Evolutionary conservation across 805 yeast species (phyloP), one percentile per base, ranked within the genome.

Genomic region (Cyberlindnera veronae): DNA sequence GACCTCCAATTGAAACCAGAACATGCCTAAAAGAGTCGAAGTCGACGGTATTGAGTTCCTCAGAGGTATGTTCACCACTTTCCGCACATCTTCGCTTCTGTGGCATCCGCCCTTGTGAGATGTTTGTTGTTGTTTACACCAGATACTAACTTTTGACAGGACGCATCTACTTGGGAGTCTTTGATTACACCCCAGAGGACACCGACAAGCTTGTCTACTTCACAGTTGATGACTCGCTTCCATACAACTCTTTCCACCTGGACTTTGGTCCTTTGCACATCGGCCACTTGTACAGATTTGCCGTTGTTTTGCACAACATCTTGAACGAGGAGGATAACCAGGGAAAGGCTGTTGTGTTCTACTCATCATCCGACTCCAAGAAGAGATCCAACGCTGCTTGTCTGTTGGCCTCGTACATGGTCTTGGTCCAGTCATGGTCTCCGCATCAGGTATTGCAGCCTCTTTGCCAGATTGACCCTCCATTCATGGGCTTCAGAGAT

Each of bases 381-480:
- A 82, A 82, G 49, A 67, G 99, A 54, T 81, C 97, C 6, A 93
- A 93, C 57, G 95, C 98, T 14, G 97, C 98, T 4, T 89, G 98
- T 62, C 69, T 93, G 47, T 69, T 93, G 37, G 87, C 96, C 49
- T 88, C 97, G 56, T 93, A 93, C 64, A 89, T 93, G 97, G 76
- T 93, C 1, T 66, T 93, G 39, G 91, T 93, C 14, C 99, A 93
- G 60, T 82, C 88, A 12, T 93, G 99, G 99, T 88, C 97, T 1
- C 99, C 99, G 0, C 99, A 93, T 63, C 93, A 93, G 62, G 99
- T 90, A 0, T 66, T 93, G 48, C 97, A 95, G 45, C 99, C 99
- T 1, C 76, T 93, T 39, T 79, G 93, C 1, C 98, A 93, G 62
- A 77, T 81, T 6, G 89, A 84, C 36, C 96, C 95, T 3, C 97